Base-by-base conservation (phyloP, 495 filamentous ascomycete species). In the Penicillium manginii region DNA sequence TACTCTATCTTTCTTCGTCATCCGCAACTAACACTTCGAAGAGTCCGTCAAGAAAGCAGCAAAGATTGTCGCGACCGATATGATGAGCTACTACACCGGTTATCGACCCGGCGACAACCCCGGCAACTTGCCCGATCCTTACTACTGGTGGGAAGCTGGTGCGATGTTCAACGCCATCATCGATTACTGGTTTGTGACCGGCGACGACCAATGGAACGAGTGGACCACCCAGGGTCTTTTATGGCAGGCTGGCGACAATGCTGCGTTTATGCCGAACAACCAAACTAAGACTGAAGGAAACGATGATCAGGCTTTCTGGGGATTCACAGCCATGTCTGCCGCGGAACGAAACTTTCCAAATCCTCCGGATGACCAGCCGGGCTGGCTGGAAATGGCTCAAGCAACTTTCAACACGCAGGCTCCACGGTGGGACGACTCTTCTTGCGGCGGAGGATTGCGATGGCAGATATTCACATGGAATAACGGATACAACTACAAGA, bases 271-370 rank as follows among this genome's bases (percentile, higher is more conserved):
- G 89, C 90, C 92, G 0, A 71, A 74, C 11, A 96, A 97, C 69
- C 91, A 96, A 64, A 89, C 88, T 22, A 81, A 85, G 57, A 86
- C 88, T 0, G 72, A 83, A 51, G 90, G 91, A 50, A 96, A 96
- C 70, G 91, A 96, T 62, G 91, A 96, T 67, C 91, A 94, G 66
- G 86, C 81, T 0, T 96, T 96, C 66, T 96, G 91, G 91, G 91
- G 80, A 31, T 86, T 96, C 70, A 81, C 90, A 3, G 89, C 86
- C 33, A 90, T 96, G 85, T 81, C 86, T 7, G 91, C 91, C 0
- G 90, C 91, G 3, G 91, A 96, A 70, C 82, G 85, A 49, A 88
- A 87, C 48, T 93, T 86, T 61, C 88, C 88, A 19, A 77, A 80
- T 51, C 80, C 80, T 7, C 76, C 74, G 2, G 58, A 59, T 0